Conservation (phyloP, 2,329 filamentous ascomycete species). For the Zasmidium citrigriseum region DNA sequence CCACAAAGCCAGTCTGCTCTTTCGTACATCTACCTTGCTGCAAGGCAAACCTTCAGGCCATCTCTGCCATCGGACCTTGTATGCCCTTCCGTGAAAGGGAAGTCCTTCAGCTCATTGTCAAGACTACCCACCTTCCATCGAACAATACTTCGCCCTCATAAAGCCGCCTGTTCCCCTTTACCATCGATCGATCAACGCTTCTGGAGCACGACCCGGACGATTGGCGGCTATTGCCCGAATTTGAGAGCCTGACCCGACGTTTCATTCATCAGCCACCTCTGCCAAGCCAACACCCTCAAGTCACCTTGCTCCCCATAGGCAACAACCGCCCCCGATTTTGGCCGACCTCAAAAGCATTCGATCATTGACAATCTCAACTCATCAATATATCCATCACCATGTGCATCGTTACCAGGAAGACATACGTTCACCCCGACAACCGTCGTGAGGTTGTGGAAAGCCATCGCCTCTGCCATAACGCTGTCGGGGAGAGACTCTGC, state of each 20-base stretch:
- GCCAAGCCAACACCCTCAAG: conserved; percentile 9
- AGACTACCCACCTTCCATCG: not conserved
- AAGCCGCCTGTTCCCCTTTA: not conserved
- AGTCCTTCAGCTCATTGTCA: not conserved
- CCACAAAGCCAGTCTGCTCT: not conserved
- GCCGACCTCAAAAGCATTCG: not conserved
- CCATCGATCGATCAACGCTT: not conserved
- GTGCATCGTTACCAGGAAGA: conserved; percentile 33
- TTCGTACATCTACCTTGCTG: not conserved
- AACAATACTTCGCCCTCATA: not conserved
- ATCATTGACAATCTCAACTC: not conserved
- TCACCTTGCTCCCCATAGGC: not conserved
- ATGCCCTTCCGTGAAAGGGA: not conserved
- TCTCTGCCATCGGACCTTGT: not conserved
- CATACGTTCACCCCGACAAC: conserved; percentile 28
- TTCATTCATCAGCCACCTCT: conserved; percentile 11
- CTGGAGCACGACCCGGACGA: not conserved
- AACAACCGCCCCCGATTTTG: not conserved
- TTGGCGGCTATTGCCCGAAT: conserved; percentile 3
- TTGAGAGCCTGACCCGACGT: conserved; percentile 6
- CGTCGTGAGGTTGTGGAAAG: conserved; percentile 22
- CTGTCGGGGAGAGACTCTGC: conserved; percentile 23
- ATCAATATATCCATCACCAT: conserved; percentile 18
- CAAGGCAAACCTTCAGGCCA: not conserved
- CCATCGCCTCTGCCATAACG: conserved; percentile 24